Conservation (phyloP, 495 filamentous ascomycete species). For the Halenospora varia region DNA sequence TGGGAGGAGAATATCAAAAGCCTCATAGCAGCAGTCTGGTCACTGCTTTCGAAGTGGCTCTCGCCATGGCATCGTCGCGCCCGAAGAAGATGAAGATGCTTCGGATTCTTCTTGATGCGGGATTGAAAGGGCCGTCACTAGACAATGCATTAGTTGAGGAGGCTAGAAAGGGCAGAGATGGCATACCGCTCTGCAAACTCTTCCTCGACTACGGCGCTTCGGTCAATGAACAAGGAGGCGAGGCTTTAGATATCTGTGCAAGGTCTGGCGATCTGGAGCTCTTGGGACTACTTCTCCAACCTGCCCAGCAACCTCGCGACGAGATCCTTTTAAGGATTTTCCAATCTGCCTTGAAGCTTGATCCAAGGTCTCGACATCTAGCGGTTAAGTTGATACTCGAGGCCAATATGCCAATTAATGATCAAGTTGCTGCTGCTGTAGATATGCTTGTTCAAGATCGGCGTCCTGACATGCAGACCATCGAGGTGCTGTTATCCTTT, state of each 20-base stretch:
- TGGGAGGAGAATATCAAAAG: constrained; percentile 11
- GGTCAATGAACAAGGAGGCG: background rate
- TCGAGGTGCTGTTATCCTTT: constrained; percentile 9
- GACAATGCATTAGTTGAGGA: background rate
- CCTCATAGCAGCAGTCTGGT: constrained; percentile 11
- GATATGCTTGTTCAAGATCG: background rate
- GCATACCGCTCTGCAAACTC: background rate
- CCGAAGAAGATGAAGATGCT: constrained; percentile 10
- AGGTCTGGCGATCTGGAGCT: background rate
- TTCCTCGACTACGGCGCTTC: background rate
- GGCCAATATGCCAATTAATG: background rate
- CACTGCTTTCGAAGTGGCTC: constrained; percentile 11
- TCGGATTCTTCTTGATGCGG: constrained; percentile 12
- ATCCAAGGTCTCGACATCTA: background rate
- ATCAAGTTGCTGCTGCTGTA: background rate
- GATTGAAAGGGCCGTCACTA: constrained; percentile 7
- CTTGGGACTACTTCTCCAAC: background rate
- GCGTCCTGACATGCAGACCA: background rate
- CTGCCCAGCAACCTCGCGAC: background rate
- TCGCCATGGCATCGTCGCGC: background rate
- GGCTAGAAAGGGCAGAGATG: background rate
- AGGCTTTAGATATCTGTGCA: background rate
- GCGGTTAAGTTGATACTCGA: background rate
- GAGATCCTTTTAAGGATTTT: constrained; percentile 12
- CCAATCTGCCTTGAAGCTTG: constrained; percentile 13